Conservation (phyloP, 768 basidiomycete genomes). For the Cubamyces lactineus region DNA sequence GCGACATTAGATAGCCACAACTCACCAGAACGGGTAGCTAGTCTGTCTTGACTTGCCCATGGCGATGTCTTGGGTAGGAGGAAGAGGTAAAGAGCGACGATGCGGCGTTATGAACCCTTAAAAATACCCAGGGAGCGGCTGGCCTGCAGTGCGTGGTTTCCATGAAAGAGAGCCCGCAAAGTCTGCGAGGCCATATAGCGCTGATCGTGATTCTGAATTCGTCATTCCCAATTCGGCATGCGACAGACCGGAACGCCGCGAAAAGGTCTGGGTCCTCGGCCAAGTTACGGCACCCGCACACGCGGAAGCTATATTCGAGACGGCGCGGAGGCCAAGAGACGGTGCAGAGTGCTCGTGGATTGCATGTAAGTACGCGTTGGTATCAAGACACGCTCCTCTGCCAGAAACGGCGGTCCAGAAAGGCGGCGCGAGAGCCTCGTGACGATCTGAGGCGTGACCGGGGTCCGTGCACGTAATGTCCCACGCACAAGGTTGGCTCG, state of each 20-base stretch:
- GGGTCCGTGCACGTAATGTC: slow-evolving; percentile 23
- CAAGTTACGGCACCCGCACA: background rate
- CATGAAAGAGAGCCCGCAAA: slow-evolving; percentile 17
- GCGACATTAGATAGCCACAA: background rate
- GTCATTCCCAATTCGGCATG: slow-evolving; percentile 19
- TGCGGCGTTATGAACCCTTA: slow-evolving; percentile 9
- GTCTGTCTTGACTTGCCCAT: slow-evolving; percentile 19
- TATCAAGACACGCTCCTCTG: background rate
- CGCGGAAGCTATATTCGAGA: too few relatives aligned
- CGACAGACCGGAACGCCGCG: slow-evolving; percentile 1
- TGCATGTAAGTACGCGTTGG: background rate
- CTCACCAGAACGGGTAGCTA: slow-evolving; percentile 38
- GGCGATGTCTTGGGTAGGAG: background rate
- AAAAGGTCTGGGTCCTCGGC: slow-evolving; percentile 8
- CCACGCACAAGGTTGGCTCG: slow-evolving; percentile 13
- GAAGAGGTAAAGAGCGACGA: background rate
- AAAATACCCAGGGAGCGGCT: slow-evolving; percentile 18
- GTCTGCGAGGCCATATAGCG: slow-evolving; percentile 7
- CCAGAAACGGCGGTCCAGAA: background rate
- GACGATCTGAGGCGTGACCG: slow-evolving; percentile 17
- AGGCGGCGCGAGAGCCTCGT: background rate
- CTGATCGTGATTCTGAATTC: slow-evolving; percentile 11
- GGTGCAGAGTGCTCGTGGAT: slow-evolving; percentile 12
- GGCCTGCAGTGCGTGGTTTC: slow-evolving; percentile 22
- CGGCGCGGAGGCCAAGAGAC: background rate